These are phyloP conservation scores for Trametes gibbosa DNA, from an alignment of 768 basidiomycete species.

Conservation along the genomic window DNA sequence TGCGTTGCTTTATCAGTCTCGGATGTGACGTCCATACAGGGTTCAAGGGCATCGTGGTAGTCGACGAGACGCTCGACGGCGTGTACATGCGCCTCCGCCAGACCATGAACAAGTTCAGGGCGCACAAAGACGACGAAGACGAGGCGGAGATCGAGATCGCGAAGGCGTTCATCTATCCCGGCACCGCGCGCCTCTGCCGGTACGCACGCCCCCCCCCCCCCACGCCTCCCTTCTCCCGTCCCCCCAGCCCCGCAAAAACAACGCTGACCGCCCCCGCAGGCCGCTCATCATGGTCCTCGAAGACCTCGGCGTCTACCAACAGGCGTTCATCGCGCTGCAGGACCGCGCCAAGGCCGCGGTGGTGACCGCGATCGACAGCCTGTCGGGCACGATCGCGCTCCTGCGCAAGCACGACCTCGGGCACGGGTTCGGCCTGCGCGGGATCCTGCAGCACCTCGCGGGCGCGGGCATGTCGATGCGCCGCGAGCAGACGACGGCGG, in stretches of 20 bases:
- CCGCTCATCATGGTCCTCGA: conserved; percentile 77
- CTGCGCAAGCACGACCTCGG: conserved; percentile 49
- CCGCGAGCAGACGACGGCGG: neutral
- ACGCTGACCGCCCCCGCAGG: conserved; percentile 33
- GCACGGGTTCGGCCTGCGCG: conserved; percentile 45
- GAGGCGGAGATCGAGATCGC: conserved; percentile 73
- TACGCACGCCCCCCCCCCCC: conserved; percentile 27
- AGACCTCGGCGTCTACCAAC: conserved; percentile 58
- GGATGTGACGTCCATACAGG: conserved; percentile 3
- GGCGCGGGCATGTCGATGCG: conserved; percentile 24
- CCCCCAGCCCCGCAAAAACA: too few relatives aligned
- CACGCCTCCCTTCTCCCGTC: too few relatives aligned
- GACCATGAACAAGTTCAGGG: conserved; percentile 75
- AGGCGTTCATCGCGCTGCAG: conserved; percentile 63
- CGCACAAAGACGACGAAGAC: conserved; percentile 36
- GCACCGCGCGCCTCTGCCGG: conserved; percentile 69
- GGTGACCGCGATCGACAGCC: conserved; percentile 57
- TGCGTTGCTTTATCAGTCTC: neutral
- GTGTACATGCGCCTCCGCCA: conserved; percentile 64
- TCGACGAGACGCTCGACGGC: conserved; percentile 55
- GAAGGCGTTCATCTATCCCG: conserved; percentile 55
- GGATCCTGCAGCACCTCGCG: conserved; percentile 47
- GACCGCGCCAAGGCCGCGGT: conserved; percentile 52
- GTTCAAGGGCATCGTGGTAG: conserved; percentile 76
- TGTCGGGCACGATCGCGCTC: conserved; percentile 44